Conservation (phyloP, 306 rosid genomes). For the Morella rubra region DNA sequence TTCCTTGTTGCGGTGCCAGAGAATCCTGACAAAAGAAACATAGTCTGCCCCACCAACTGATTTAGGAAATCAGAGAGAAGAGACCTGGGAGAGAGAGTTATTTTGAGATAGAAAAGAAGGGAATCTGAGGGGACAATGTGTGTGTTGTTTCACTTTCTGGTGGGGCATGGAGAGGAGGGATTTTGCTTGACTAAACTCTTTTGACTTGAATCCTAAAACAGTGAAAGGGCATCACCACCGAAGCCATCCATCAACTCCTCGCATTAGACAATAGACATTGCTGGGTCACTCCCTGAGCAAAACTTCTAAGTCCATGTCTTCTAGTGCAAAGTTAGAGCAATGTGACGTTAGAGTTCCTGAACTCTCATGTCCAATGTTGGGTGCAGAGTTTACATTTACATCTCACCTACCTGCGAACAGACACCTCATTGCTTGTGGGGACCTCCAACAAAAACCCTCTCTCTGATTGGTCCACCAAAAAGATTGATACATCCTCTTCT, state of each 20-base stretch:
- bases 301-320: constrained; percentile 50
- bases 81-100: constrained; percentile 36
- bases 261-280: neutral
- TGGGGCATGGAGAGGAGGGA: constrained; percentile 47
- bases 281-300: constrained; percentile 28
- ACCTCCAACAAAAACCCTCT: constrained; percentile 14
- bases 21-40: constrained; percentile 96
- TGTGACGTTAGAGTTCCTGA: constrained; percentile 37
- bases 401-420: constrained; percentile 57
- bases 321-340: constrained; percentile 29
- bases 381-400: constrained; percentile 65
- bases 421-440: constrained; percentile 45
- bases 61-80: constrained; percentile 55
- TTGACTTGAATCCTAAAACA: constrained; percentile 61
- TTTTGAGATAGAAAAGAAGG: constrained; percentile 52
- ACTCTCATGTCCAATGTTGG: constrained; percentile 62
- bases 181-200: constrained; percentile 64
- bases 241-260: constrained; percentile 6
- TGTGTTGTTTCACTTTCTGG: constrained; percentile 79
- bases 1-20: constrained; percentile 53
- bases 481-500: constrained; percentile 5
- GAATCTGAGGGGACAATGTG: constrained; percentile 86
- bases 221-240: constrained; percentile 10
- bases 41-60: constrained; percentile 81
- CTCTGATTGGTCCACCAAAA: constrained; percentile 1